A percentile compares a stretch with the other conserved stretches of the same genome.
Evolutionary conservation across 192 early-diverging fungal species (phyloP).

Genomic region (Backusella luteola): DNA sequence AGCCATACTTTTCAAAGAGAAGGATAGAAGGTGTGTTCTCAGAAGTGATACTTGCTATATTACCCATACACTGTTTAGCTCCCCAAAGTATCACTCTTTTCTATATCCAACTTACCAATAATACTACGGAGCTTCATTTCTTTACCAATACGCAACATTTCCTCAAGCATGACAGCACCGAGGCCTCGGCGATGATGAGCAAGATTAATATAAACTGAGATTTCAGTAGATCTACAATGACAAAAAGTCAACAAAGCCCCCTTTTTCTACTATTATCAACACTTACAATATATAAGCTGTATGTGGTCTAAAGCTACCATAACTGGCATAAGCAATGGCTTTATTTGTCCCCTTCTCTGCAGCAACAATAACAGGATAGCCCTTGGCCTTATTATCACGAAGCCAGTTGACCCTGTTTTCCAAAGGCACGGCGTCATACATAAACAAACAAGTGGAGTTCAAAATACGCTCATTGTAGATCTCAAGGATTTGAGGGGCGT

Average conservation of each 20-base stretch:
- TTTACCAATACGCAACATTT: constrained; percentile 41
- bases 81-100: background rate
- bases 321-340: constrained; percentile 21
- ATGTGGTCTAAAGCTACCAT: constrained; percentile 23
- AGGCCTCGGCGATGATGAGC: constrained; percentile 47
- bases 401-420: constrained; percentile 44
- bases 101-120: constrained; percentile 40
- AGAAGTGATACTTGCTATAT: constrained; percentile 44
- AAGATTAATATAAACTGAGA: constrained; percentile 50
- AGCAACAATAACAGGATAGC: constrained; percentile 50
- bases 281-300: constrained; percentile 19
- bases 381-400: constrained; percentile 30
- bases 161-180: constrained; percentile 34
- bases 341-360: constrained; percentile 25
- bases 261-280: too few relatives aligned
- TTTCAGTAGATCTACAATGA: constrained; percentile 43
- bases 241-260: background rate
- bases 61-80: background rate
- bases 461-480: constrained; percentile 51
- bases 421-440: constrained; percentile 40
- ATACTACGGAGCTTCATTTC: constrained; percentile 41
- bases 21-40: constrained; percentile 40
- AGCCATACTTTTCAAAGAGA: constrained; percentile 41
- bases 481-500: constrained; percentile 37
- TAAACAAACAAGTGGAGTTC: constrained; percentile 41